Percentiles rank a stretch among this genome's conserved stretches.
phyloP scores from a whole-genome alignment of 176 grass and related monocot species.

The Hordeum marinum region DNA sequence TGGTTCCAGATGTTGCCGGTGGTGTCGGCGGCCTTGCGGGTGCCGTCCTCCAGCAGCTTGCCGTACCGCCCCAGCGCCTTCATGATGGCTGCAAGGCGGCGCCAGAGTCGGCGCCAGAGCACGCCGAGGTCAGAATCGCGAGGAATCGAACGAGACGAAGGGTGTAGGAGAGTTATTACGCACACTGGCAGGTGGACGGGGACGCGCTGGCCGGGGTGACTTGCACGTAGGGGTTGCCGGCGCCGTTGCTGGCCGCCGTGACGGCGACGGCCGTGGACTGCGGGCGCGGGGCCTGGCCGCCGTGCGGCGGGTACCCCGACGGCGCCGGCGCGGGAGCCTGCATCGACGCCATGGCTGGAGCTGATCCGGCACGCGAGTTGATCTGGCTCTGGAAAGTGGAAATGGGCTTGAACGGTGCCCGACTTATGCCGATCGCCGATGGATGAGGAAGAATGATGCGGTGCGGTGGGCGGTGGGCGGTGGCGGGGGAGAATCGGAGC shows the following conservation, averaged over 20 bases:
- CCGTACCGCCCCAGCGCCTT: slow-evolving; percentile 59
- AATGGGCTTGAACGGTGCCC: not conserved
- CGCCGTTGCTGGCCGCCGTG: slow-evolving; percentile 36
- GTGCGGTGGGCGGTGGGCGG: not conserved
- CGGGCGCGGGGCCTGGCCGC: slow-evolving; percentile 20
- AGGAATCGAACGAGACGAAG: not conserved
- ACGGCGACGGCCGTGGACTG: slow-evolving; percentile 24
- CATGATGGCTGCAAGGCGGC: slow-evolving; percentile 18
- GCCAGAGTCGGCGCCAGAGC: not conserved
- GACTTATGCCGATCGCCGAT: not conserved
- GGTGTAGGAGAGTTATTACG: not conserved
- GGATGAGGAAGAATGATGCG: not conserved
- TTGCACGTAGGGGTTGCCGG: slow-evolving; percentile 55
- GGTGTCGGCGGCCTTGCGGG: slow-evolving; percentile 52
- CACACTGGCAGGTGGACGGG: slow-evolving; percentile 46
- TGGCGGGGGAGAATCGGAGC: not conserved
- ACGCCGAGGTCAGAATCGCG: not conserved
- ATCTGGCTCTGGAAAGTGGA: not conserved
- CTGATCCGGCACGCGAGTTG: not conserved
- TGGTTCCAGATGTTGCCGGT: slow-evolving; percentile 80
- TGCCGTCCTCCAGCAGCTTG: slow-evolving; percentile 57
- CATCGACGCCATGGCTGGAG: slow-evolving; percentile 18
- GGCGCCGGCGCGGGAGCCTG: slow-evolving; percentile 3
- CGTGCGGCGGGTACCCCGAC: slow-evolving; percentile 21
- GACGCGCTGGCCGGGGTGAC: slow-evolving; percentile 36